These are phyloP conservation scores for Diplodia scrobiculata DNA, from an alignment of 2,329 filamentous ascomycete genomes.

Conservation along the genomic window DNA sequence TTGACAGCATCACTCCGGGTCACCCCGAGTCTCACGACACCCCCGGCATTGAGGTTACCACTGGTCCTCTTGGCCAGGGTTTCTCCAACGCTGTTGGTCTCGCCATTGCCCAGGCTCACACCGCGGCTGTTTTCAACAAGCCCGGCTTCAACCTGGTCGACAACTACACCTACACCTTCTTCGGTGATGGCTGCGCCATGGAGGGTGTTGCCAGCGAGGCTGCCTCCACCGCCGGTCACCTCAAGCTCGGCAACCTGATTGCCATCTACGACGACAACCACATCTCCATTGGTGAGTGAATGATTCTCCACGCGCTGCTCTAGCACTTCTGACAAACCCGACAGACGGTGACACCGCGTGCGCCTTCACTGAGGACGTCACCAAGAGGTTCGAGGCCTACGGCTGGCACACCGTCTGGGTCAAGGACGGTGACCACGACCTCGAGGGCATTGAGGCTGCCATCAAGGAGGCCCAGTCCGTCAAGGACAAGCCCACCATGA, in stretches of 20 bases:
- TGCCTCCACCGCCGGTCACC: constrained; percentile 86
- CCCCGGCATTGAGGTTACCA: constrained; percentile 95
- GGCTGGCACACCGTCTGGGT: constrained; percentile 92
- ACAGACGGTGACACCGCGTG: constrained; percentile 93
- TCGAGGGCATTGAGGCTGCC: constrained; percentile 83
- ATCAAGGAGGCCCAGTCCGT: constrained; percentile 82
- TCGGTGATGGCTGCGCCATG: constrained; percentile 98
- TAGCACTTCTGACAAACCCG: constrained; percentile 3
- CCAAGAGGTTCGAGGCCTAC: constrained; percentile 93
- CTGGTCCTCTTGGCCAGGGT: constrained; percentile 95
- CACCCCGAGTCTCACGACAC: constrained; percentile 97
- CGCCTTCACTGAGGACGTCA: constrained; percentile 95
- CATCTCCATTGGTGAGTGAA: constrained; percentile 70
- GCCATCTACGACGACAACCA: constrained; percentile 98
- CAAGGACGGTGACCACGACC: constrained; percentile 83
- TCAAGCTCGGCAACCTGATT: constrained; percentile 97
- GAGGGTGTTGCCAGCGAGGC: constrained; percentile 96
- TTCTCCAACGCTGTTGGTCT: constrained; percentile 97
- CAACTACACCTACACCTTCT: constrained; percentile 97
- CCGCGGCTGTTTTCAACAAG: constrained; percentile 92
- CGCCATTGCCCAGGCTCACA: constrained; percentile 93
- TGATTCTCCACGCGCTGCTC: background rate
- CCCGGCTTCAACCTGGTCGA: constrained; percentile 85
- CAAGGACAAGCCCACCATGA: constrained; percentile 94
- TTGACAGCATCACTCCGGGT: constrained; percentile 84